Evolutionary conservation across 345 rosid genomes (phyloP), one percentile per base, ranked within the genome.

Genomic region (Camelina neglecta): DNA sequence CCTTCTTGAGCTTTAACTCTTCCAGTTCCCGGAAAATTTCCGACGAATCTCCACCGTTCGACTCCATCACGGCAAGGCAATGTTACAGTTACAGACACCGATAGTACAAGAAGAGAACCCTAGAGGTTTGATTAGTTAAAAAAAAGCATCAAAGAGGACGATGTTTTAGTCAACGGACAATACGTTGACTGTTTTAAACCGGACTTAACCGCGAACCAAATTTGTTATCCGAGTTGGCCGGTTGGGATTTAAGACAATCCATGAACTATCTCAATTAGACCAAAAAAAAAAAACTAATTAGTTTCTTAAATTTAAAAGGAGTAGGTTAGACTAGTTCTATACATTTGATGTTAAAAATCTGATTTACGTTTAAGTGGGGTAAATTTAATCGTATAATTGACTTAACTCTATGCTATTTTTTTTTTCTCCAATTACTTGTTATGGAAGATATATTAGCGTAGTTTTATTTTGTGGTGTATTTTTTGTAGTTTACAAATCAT

Each of bases 1-100:
- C 56, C 76, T 84, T 90, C 5, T 56, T 45, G n/a, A 82, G 75
- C 83, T 86, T 89, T 20, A 94, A 65, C 7, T 83, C 56, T 69
- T 84, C 77, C 66, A 89, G 36, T 48, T 87, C 90, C 16, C 81
- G 67, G 62, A 65, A 16, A 72, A 86, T 83, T 54, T 50, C 73
- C 72, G 77, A 72, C 16, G 50, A 72, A 29, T 59, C 42, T 4
- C 61, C 81, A 54, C 80, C 78, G 75, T 16, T 67, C 11, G 76
- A 12, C 66, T 65, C 85, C 95, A 89, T 89, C 1, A 8, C 65
- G 75, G 16, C 13, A 3, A 68, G 75, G 16, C 10, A 8, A 68
- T 15, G 16, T 5, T n/a, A 41, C 57, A 50, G 24, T 5, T n/a
- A 41, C 57, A 50, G 2, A 44, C 65, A 20, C 71, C 35, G 56